phyloP scores from a whole-genome alignment of 129 eudicot species.

The Helichrysum umbraculigerum region DNA sequence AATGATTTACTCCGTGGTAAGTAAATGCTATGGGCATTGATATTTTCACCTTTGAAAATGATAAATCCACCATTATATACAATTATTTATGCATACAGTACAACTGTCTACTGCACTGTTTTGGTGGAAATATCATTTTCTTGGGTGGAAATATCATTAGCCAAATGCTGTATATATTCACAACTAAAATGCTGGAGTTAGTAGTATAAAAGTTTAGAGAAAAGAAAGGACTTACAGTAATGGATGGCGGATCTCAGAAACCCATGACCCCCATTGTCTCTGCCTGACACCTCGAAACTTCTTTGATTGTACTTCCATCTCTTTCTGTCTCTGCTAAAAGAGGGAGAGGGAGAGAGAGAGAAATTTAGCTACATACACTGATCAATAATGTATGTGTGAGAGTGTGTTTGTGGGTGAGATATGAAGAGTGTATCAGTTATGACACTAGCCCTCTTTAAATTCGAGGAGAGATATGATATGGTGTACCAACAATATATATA shows the following conservation, averaged over 20 bases:
- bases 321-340: background rate
- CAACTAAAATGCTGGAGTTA: no score
- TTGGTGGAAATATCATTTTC: no score
- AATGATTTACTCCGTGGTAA: no score
- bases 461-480: background rate
- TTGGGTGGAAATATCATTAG: no score
- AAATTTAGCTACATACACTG: background rate
- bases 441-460: background rate
- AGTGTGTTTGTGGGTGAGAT: background rate
- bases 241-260: constrained; percentile 51
- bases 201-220: no score
- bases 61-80: no score
- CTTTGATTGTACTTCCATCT: background rate
- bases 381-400: background rate
- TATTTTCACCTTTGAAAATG: no score
- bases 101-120: no score
- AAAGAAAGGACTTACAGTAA: constrained; percentile 30
- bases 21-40: no score
- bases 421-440: background rate
- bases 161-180: no score
- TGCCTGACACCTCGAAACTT: constrained; percentile 44
- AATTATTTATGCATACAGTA: no score
- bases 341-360: background rate
- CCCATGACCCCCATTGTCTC: constrained; percentile 63
- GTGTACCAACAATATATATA: background rate